These are phyloP conservation scores for Exophiala bonariae DNA, from an alignment of 2,329 filamentous ascomycete genomes.

Conservation along the genomic window DNA sequence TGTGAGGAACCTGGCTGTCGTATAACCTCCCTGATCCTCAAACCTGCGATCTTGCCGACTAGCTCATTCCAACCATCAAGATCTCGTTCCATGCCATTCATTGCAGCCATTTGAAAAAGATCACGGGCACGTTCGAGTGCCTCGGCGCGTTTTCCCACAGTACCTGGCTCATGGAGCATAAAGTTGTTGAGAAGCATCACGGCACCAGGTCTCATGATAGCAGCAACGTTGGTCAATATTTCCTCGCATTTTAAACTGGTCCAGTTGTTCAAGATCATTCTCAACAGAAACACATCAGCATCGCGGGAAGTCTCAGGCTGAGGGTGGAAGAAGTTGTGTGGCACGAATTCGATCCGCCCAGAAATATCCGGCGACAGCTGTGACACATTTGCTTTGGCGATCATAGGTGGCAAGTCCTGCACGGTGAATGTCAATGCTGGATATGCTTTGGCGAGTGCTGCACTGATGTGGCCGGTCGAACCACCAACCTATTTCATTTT, in stretches of 20 bases:
- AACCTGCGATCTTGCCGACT: constrained; percentile 29
- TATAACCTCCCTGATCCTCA: constrained; percentile 17
- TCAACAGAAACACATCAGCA: constrained; percentile 35
- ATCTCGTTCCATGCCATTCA: constrained; percentile 38
- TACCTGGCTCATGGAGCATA: constrained; percentile 33
- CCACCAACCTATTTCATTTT: constrained; percentile 44
- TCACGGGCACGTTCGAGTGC: constrained; percentile 33
- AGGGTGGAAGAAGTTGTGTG: constrained; percentile 36
- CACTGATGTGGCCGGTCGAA: constrained; percentile 58
- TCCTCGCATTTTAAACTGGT: constrained; percentile 32
- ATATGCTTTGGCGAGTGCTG: constrained; percentile 54
- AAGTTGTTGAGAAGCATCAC: constrained; percentile 35
- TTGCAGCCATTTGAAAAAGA: constrained; percentile 37
- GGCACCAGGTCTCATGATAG: constrained; percentile 30
- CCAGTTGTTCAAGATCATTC: constrained; percentile 41
- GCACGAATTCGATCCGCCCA: constrained; percentile 25
- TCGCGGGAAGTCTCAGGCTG: constrained; percentile 28
- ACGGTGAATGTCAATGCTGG: constrained; percentile 55
- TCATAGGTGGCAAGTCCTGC: constrained; percentile 45
- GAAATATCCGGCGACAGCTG: constrained; percentile 2
- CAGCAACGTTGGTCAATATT: constrained; percentile 35
- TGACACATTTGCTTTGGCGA: constrained; percentile 20
- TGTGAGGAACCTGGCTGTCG: constrained; percentile 28
- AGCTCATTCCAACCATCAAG: constrained; percentile 35
- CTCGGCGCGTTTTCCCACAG: constrained; percentile 25